Percentiles rank a stretch among this genome's conserved stretches.
Conservation (phyloP, 257 asterid genomes). For the Ophiorrhiza pumila region DNA sequence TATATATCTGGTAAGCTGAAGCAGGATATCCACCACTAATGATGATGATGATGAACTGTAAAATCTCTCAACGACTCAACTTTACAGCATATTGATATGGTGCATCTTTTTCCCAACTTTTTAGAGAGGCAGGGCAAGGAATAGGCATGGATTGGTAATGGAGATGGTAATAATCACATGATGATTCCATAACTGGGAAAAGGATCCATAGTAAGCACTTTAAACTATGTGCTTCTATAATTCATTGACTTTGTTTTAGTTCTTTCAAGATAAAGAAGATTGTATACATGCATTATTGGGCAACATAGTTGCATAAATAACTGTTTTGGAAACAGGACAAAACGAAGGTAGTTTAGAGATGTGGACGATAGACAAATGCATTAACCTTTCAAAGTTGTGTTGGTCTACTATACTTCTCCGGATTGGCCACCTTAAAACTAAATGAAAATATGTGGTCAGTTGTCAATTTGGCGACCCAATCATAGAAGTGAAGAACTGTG, state of each 20-base stretch:
- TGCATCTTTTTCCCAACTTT: not conserved
- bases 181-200: not conserved
- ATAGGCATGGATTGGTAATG: not conserved
- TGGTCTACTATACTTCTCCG: no score
- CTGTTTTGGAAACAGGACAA: not conserved
- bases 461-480: no score
- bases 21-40: not conserved
- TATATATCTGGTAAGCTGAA: not conserved
- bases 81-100: slow-evolving; percentile 1
- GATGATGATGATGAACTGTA: not conserved
- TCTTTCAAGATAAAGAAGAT: not conserved
- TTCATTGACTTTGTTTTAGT: not conserved
- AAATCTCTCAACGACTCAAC: not conserved
- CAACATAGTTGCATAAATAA: not conserved
- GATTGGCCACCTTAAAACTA: no score
- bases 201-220: not conserved
- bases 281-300: no score
- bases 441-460: not conserved
- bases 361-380: not conserved
- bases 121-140: not conserved
- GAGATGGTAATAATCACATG: not conserved
- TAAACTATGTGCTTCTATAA: not conserved
- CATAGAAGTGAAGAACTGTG: not conserved
- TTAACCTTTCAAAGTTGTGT: not conserved
- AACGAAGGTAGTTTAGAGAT: not conserved